Conservation (phyloP, 2,329 filamentous ascomycete genomes). For the Xylaria digitata region DNA sequence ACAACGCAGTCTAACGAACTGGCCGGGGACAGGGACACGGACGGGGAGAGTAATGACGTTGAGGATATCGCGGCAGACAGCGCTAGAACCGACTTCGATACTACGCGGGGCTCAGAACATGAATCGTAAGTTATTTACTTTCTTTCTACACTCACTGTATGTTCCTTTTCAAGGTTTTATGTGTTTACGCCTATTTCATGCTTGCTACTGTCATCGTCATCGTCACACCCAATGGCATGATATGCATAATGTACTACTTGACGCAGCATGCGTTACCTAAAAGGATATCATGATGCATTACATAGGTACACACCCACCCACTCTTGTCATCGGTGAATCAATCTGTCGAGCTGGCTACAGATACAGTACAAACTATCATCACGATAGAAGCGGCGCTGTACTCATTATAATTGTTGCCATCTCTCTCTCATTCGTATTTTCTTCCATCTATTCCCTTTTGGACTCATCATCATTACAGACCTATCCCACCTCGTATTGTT, state of each 20-base stretch:
- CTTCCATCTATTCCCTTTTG: not conserved
- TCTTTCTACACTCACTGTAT: not conserved
- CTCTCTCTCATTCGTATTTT: not conserved
- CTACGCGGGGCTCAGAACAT: conserved; percentile 52
- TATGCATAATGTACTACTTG: no score
- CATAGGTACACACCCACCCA: not conserved
- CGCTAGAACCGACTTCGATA: conserved; percentile 44
- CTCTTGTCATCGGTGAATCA: not conserved
- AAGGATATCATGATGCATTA: not conserved
- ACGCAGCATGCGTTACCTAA: conserved; percentile 8
- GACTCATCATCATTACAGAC: conserved; percentile 20
- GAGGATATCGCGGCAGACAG: conserved; percentile 30
- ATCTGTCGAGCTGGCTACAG: not conserved
- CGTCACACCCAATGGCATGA: conserved; percentile 5
- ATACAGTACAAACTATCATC: not conserved
- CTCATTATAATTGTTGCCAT: conserved; percentile 1
- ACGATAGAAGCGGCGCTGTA: not conserved
- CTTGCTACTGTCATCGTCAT: not conserved
- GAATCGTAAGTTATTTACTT: conserved; percentile 47
- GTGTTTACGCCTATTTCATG: not conserved
- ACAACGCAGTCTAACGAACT: conserved; percentile 42
- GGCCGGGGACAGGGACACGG: conserved; percentile 48
- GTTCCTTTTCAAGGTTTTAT: not conserved
- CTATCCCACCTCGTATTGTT: not conserved
- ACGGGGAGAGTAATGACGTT: conserved; percentile 49